phyloP scores from a whole-genome alignment of 2,329 filamentous ascomycete genomes.

The Pestalotiopsis sp. region DNA sequence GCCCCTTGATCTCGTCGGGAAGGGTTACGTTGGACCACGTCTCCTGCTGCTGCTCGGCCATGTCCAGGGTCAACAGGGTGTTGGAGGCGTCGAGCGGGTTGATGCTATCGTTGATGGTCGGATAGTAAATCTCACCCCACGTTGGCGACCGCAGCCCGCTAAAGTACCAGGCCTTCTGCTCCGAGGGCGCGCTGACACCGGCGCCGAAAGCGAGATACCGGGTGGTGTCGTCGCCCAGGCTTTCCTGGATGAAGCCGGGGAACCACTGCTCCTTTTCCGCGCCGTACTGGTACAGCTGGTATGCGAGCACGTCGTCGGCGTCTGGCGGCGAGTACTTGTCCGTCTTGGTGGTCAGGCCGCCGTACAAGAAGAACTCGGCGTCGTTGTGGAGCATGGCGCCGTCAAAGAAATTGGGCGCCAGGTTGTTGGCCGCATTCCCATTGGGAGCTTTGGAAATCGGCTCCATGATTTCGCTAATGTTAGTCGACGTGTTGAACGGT shows the following conservation, averaged over 20 bases:
- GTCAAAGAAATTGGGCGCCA: slow-evolving; percentile 60
- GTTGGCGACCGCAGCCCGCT: slow-evolving; percentile 59
- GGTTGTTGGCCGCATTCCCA: slow-evolving; percentile 49
- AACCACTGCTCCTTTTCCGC: slow-evolving; percentile 43
- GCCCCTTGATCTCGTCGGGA: slow-evolving; percentile 49
- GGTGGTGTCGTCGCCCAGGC: slow-evolving; percentile 47
- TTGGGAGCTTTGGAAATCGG: slow-evolving; percentile 49
- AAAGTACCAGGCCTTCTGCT: slow-evolving; percentile 74
- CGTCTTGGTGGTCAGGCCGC: slow-evolving; percentile 51
- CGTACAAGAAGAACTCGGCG: slow-evolving; percentile 65
- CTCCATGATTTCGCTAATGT: slow-evolving; percentile 55
- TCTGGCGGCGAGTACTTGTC: slow-evolving; percentile 40
- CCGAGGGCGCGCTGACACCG: slow-evolving; percentile 66
- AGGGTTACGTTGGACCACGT: slow-evolving; percentile 63
- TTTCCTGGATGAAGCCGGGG: slow-evolving; percentile 43
- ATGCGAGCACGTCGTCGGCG: slow-evolving; percentile 49
- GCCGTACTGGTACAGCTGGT: slow-evolving; percentile 57
- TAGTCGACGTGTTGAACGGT: slow-evolving; percentile 56
- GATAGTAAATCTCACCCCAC: slow-evolving; percentile 51
- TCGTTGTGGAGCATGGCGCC: slow-evolving; percentile 70
- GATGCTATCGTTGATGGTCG: slow-evolving; percentile 33
- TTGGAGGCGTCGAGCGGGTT: slow-evolving; percentile 52
- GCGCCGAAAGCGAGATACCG: slow-evolving; percentile 68
- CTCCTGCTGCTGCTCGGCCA: slow-evolving; percentile 51
- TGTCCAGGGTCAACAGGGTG: slow-evolving; percentile 64